Evolutionary conservation across 2,329 filamentous ascomycete species (phyloP).

Genomic region (Emmonsiellopsis sp.): DNA sequence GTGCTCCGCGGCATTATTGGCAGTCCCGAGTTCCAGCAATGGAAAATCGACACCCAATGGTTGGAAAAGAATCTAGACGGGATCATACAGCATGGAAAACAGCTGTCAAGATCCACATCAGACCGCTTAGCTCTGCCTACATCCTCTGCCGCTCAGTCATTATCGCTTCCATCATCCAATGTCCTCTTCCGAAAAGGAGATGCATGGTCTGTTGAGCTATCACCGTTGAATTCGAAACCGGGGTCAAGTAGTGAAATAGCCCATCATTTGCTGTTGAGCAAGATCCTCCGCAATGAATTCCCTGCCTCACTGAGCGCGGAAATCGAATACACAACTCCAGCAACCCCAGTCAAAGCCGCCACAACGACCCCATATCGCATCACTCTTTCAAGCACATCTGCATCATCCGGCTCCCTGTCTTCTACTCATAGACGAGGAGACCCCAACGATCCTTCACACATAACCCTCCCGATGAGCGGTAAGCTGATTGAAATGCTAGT

Average conservation of each 20-base stretch:
- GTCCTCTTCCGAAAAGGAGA: constrained; percentile 49
- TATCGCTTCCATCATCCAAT: constrained; percentile 8
- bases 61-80: constrained; percentile 40
- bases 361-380: constrained; percentile 35
- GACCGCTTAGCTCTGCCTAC: constrained; percentile 16
- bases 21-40: constrained; percentile 40
- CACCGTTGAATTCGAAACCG: constrained; percentile 20
- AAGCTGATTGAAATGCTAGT: constrained; percentile 52
- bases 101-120: constrained; percentile 16
- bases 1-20: constrained; percentile 46
- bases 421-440: constrained; percentile 42
- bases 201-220: constrained; percentile 46
- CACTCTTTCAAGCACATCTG: constrained; percentile 37
- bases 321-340: constrained; percentile 37
- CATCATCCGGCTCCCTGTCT: constrained; percentile 31
- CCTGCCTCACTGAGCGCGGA: constrained; percentile 46
- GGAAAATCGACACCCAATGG: constrained; percentile 48
- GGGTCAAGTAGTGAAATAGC: constrained; percentile 15
- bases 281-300: constrained; percentile 51
- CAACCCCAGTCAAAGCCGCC: constrained; percentile 11
- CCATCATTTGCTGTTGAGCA: constrained; percentile 46
- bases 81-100: constrained; percentile 28
- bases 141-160: constrained; percentile 16
- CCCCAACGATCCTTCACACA: constrained; percentile 40
- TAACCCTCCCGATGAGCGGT: constrained; percentile 49